Evolutionary conservation across 306 rosid genomes (phyloP).

Genomic region (Ammopiptanthus mongolicus): DNA sequence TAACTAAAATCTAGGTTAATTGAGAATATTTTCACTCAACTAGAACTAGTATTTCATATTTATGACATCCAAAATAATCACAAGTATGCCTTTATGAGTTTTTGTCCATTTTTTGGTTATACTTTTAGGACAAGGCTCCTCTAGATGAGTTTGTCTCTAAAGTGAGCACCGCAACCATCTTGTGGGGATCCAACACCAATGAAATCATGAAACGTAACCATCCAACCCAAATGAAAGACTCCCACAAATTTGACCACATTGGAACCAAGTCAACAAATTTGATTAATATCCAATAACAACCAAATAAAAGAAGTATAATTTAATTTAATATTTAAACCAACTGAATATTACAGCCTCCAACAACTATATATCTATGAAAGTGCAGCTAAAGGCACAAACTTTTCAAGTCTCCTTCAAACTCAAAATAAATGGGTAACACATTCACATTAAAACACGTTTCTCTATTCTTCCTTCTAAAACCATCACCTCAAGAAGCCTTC

Average conservation of each 20-base stretch:
- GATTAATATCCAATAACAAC: background rate
- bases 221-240: background rate
- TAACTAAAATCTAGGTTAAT: background rate
- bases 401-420: background rate
- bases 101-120: background rate
- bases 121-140: background rate
- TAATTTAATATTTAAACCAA: background rate
- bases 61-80: background rate
- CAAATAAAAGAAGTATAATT: background rate
- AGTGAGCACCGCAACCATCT: background rate
- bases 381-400: background rate
- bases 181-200: background rate
- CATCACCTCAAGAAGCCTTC: background rate
- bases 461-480: background rate
- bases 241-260: background rate
- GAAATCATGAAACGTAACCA: conserved; percentile 1
- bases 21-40: background rate
- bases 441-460: background rate
- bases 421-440: background rate
- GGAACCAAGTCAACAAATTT: background rate
- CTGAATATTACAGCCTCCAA: background rate
- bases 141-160: too few species aligned
- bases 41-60: background rate
- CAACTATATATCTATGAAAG: background rate
- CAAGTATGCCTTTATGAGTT: background rate